phyloP scores from a whole-genome alignment of 441 rosid species.

The Syzygium malaccense region DNA sequence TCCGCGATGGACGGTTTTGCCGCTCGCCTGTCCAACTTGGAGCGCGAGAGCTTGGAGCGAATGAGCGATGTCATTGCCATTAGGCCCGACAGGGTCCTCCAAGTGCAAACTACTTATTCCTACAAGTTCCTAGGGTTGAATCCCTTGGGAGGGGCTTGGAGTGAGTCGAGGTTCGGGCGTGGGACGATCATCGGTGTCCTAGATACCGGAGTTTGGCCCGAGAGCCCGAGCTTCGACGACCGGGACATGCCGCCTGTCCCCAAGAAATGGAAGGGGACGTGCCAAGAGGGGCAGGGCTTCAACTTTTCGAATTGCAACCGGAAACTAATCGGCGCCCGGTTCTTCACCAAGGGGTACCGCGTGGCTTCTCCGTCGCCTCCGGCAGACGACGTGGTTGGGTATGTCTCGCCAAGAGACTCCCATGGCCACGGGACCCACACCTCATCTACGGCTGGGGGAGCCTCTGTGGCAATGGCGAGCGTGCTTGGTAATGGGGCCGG shows the following conservation, averaged over 20 bases:
- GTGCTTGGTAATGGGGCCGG: conserved; percentile 60
- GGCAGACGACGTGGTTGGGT: conserved; percentile 31
- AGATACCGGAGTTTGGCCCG: conserved; percentile 75
- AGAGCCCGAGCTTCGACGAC: conserved; percentile 62
- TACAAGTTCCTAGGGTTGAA: conserved; percentile 59
- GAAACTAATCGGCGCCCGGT: conserved; percentile 62
- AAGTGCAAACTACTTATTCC: conserved; percentile 71
- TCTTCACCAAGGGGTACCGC: conserved; percentile 55
- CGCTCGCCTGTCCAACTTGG: conserved; percentile 55
- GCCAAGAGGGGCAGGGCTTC: conserved; percentile 57
- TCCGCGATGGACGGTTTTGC: conserved; percentile 92
- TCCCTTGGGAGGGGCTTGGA: conserved; percentile 35
- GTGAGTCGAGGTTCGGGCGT: conserved; percentile 33
- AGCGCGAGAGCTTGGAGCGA: conserved; percentile 32
- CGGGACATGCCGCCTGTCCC: conserved; percentile 45
- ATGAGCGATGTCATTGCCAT: conserved; percentile 65
- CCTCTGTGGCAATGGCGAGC: conserved; percentile 42
- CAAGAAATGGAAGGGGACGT: conserved; percentile 47
- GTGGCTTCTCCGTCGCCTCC: conserved; percentile 35
- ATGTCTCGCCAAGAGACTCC: conserved; percentile 56
- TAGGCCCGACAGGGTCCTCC: conserved; percentile 61
- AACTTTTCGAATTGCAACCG: conserved; percentile 44
- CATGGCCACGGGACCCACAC: conserved; percentile 73
- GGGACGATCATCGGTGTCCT: conserved; percentile 55
- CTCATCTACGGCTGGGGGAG: conserved; percentile 59